phyloP scores from a whole-genome alignment of 306 rosid species.

The Ziziphus jujuba region DNA sequence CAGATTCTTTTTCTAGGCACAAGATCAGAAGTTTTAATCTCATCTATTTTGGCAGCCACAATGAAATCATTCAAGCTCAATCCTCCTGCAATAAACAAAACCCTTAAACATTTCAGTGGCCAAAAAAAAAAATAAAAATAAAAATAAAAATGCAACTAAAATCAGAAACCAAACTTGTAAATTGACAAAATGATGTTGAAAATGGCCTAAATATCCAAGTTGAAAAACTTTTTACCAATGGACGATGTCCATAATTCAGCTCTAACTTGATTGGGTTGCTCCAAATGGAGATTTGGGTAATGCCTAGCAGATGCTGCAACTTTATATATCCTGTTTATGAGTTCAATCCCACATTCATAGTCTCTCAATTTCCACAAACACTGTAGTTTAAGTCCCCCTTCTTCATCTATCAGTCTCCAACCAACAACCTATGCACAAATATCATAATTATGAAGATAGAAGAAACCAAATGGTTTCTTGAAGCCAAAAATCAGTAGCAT shows the following conservation, averaged over 20 bases:
- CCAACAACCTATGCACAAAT: constrained; percentile 64
- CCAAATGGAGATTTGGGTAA: constrained; percentile 78
- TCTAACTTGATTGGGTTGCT: constrained; percentile 77
- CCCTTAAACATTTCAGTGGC: constrained; percentile 17
- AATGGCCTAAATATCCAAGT: not conserved
- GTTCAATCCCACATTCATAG: constrained; percentile 68
- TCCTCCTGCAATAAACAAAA: constrained; percentile 69
- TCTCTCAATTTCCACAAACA: constrained; percentile 94
- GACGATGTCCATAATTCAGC: constrained; percentile 80
- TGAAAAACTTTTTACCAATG: constrained; percentile 50
- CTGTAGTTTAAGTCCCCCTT: constrained; percentile 57
- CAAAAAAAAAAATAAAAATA: not conserved
- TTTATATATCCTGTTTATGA: constrained; percentile 64
- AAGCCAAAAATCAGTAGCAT: too few species aligned
- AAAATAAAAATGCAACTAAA: not conserved
- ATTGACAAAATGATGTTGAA: not conserved
- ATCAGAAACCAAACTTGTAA: not conserved
- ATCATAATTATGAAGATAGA: not conserved
- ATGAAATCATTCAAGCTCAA: constrained; percentile 90
- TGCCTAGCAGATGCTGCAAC: constrained; percentile 62
- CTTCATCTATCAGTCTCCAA: constrained; percentile 76
- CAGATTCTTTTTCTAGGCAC: constrained; percentile 79
- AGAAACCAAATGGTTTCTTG: not conserved
- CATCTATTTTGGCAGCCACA: constrained; percentile 82
- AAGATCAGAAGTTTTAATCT: constrained; percentile 78